phyloP scores from a whole-genome alignment of 2,329 filamentous ascomycete genomes.

The Phaeosphaeria sp. region DNA sequence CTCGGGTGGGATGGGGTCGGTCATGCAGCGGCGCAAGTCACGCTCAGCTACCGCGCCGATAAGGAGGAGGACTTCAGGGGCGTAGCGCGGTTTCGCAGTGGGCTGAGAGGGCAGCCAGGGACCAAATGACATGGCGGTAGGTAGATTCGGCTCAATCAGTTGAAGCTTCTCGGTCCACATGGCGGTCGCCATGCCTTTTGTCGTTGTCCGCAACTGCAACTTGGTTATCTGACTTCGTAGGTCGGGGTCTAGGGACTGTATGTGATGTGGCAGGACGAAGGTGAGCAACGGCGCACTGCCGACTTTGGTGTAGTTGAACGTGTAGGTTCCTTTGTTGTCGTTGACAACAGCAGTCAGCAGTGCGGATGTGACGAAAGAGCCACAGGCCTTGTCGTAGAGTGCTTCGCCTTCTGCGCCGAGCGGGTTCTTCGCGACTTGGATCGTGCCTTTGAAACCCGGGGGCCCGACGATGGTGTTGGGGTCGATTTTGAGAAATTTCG shows the following conservation, averaged over 20 bases:
- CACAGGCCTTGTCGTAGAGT: constrained; percentile 77
- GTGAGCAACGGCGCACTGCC: constrained; percentile 76
- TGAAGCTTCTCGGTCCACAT: constrained; percentile 67
- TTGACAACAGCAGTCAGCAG: constrained; percentile 68
- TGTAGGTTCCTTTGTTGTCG: constrained; percentile 69
- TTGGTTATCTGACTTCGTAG: constrained; percentile 59
- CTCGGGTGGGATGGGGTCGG: constrained; percentile 73
- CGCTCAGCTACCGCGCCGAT: constrained; percentile 70
- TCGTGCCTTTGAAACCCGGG: constrained; percentile 73
- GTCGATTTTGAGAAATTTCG: constrained; percentile 69
- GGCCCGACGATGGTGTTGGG: constrained; percentile 70
- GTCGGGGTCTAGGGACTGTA: constrained; percentile 72
- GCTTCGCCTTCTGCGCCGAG: constrained; percentile 64
- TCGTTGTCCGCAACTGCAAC: constrained; percentile 76
- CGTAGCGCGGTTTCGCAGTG: constrained; percentile 42
- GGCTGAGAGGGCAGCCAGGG: constrained; percentile 72
- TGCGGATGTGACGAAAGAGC: constrained; percentile 73
- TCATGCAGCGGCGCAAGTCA: constrained; percentile 80
- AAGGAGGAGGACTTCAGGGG: constrained; percentile 61
- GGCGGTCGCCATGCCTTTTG: constrained; percentile 80
- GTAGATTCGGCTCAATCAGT: constrained; percentile 76
- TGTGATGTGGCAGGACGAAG: constrained; percentile 88
- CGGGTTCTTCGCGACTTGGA: constrained; percentile 85
- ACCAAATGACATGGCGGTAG: constrained; percentile 75
- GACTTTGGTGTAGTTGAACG: constrained; percentile 73